Base-by-base conservation (phyloP, 2,329 filamentous ascomycete genomes). In the Triangularia setosa region DNA sequence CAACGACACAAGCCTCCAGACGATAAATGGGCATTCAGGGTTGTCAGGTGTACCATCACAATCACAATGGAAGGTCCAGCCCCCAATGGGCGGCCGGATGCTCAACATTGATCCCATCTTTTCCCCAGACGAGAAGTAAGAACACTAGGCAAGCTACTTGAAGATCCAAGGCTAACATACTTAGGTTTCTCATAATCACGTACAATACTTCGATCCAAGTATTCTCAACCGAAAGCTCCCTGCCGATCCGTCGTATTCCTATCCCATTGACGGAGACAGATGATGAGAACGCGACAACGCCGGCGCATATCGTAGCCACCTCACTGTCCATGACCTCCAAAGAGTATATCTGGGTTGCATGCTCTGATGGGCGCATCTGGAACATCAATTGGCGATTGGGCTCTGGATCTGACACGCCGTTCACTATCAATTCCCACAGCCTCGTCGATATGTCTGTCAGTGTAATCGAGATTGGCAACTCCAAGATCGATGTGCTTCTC, bases 211-310 rank as follows among this genome's bases (percentile, higher is more conserved):
- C 89, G 9, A 81, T 97, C 61, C 90, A 93, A 74, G 84, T 97
- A 25, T 96, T 95, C 76, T 90, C 91, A 1, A 86, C 91, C 28
- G 81, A 86, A 68, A 93, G 92, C 62, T 98, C 95, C 1, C 84
- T 96, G 58, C 85, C 96, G 23, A 81, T 92, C 55, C 88, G 92
- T 69, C 86, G 87, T 63, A 88, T 97, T 58, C 79, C 84, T 12
- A 79, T 89, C 69, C 80, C 69, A 73, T 76, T 71, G 23, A 67
- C 70, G 58, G 70, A 68, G 16, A 62, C 67, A 12, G 71, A 73
- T 7, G 70, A 69, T n/a, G 66, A 70, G n/a, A 67, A 64, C 54
- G 70, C 75, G 55, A 73, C 40, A 63, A 52, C 63, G 75, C 63
- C 69, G 73, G 52, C 73, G 74, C 62, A 80, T 78, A 74, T 81